Base-by-base conservation (phyloP, 2,329 filamentous ascomycete species). In the Apiospora aurea region DNA sequence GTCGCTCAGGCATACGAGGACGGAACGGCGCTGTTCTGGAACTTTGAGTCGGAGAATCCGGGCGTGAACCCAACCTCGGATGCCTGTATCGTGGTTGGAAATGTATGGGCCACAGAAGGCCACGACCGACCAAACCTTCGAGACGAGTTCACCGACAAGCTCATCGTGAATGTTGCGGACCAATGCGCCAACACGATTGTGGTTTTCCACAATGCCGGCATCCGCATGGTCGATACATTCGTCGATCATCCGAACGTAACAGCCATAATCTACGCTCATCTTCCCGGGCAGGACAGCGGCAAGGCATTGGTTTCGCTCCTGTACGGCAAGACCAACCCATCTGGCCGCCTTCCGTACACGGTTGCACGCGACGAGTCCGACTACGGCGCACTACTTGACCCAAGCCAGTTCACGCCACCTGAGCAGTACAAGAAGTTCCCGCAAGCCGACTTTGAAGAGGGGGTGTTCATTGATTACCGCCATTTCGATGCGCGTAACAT, bases 51-150 rank as follows among this genome's bases (percentile, higher is more conserved):
- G 0, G 75, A 73, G 1, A 76, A 80, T 10, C 83, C 85, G 0
- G 64, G 78, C 1, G 81, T 86, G 4, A 78, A 83, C 61, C 75
- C 77, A 21, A 79, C 47, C 7, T 79, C 83, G 10, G 84, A 93
- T 77, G 81, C 92, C 21, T 93, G 91, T 69, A 77, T 87, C 2
- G 85, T 87, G 0, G 83, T 88, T 74, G 83, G 87, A 75, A 88
- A 88, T 77, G 83, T 79, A 49, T 90, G 91, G 80, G 86, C 89
- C 2, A 89, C 90, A 0, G 92, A 94, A 79, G 91, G 91, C 0
- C 90, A 84, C 75, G 82, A 90, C 72, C 82, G 85, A 74, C 80
- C 85, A 3, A 84, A 83, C 29, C 84, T 92, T 70, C 85, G 86
- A 67, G 91, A 93, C 76, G 90, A 89, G 72, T 85, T 85, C 24